These are phyloP conservation scores for Oropetium thomaeum DNA, from an alignment of 176 grass and related monocot genomes.

Conservation along the genomic window DNA sequence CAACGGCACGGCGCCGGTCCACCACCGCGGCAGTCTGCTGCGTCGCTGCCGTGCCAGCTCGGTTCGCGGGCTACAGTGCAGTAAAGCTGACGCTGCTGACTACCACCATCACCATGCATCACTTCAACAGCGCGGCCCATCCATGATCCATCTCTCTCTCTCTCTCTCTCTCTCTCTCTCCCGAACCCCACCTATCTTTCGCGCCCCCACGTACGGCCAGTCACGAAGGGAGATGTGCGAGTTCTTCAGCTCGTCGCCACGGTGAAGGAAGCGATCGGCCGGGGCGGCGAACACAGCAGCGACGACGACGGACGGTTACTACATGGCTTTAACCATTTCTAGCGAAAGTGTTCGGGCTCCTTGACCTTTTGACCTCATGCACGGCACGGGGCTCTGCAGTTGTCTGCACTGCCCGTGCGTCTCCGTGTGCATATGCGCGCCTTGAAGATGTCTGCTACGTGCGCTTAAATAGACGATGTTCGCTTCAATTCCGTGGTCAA, in stretches of 20 bases:
- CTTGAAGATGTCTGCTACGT: not conserved
- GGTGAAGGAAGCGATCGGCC: not conserved
- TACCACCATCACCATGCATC: not conserved
- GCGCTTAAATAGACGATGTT: no score
- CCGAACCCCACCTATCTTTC: not conserved
- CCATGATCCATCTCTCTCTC: not conserved
- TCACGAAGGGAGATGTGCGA: not conserved
- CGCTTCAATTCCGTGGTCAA: slow-evolving; percentile 10
- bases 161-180: not conserved
- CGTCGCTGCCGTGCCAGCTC: slow-evolving; percentile 33
- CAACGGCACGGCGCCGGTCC: not conserved
- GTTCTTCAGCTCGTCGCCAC: not conserved
- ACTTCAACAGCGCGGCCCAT: not conserved
- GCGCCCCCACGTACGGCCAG: not conserved
- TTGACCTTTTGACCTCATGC: slow-evolving; percentile 25
- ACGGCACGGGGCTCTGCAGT: not conserved
- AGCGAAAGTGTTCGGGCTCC: slow-evolving; percentile 19
- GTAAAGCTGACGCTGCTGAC: slow-evolving; percentile 26
- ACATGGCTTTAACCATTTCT: slow-evolving; percentile 16
- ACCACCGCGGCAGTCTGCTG: slow-evolving; percentile 24
- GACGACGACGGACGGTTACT: not conserved
- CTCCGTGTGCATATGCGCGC: slow-evolving; percentile 3
- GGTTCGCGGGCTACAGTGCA: slow-evolving; percentile 26
- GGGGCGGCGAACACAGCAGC: no score
- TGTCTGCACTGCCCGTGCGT: slow-evolving; percentile 19